Evolutionary conservation across 106 monocot genomes (phyloP), one percentile per base, ranked within the genome.

Genomic region (Cymbidium sinense): DNA sequence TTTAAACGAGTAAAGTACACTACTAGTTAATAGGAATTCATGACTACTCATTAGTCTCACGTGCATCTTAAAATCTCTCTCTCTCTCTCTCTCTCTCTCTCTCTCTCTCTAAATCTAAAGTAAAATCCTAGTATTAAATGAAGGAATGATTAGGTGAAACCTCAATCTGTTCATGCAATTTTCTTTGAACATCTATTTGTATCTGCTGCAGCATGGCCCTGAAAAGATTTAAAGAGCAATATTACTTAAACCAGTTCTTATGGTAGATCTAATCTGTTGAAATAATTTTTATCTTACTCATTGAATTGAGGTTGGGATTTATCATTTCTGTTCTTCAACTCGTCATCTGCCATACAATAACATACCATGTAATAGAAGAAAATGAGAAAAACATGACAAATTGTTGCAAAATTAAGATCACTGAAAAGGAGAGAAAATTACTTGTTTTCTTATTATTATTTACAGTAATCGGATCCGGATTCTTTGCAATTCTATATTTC

Each of bases 401-500:
- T 47, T 6, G 41, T 7, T 5, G 41, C 41, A 6, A 41, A 41
- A 25, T 67, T 67, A 15, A 33, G 34, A 71, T 36, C 71, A 37
- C 21, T 36, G 33, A 81, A 34, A 65, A 3, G 17, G 33, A 39
- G n/a, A n/a, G 1, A 7, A 34, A 20, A 23, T 28, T 33, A 83
- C 81, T 78, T 71, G 76, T 78, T 44, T 85, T 81, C 34, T 23
- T 74, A 50, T 69, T 47, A 13, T 31, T 64, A 10, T 31, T 17
- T 6, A 20, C 13, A 0, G 70, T 43, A 34, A 36, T 67, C 3
- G 71, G 36, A 50, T 90, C 84, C 41, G 75, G 77, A 76, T 69
- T 85, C 82, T 83, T 79, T 18, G 91, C 86, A 3, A 89, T 84
- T 64, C 95, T 87, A 55, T 95, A 91, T 79, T 95, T 95, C 95